Base-by-base conservation (phyloP, 371 early-diverging fungal genomes). In the Pancytospora philotis region DNA sequence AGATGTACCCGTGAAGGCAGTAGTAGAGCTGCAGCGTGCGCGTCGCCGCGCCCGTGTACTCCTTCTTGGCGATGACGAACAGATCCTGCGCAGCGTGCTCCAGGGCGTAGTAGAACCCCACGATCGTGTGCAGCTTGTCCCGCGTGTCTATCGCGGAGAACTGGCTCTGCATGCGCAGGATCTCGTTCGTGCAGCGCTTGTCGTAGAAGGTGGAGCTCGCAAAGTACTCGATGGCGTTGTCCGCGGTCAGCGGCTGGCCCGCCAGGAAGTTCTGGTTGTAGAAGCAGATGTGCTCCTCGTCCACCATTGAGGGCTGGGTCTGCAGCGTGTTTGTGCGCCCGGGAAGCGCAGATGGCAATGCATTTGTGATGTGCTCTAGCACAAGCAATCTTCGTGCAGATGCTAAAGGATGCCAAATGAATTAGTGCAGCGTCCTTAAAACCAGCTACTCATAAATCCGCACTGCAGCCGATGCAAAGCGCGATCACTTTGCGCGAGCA, bases 131-230 rank as follows among this genome's bases (percentile, higher is more conserved):
- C 28, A 76, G 45, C 4, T 34, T 52, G 83, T 83, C 38, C 85
- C 76, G 30, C 86, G 84, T 69, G 86, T 76, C 70, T 72, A 83
- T 59, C 72, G 81, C 86, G 75, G 90, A 91, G 81, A 87, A 91
- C 75, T 89, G 87, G 2, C 92, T 90, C 76, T 97, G 98, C 98
- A 97, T 97, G 67, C 85, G 83, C 10, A 97, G 74, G 6, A 88
- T 85, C 53, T 93, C 94, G 75, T 96, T 95, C 74, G 90, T 90
- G 80, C 89, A 91, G 4, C 86, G 84, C 38, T 87, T 83, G 82
- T 95, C 95, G 86, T 94, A 96, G 80, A 95, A 96, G 4, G 89
- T 93, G 1, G 91, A 89, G 60, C 82, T 83, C 27, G 88, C 84
- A 80, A 96, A 95, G 82, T 97, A 97, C 70, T 90, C 90, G 0